Evolutionary conservation across 2,329 filamentous ascomycete species (phyloP).

Genomic region (Dothideomycetes sp.): DNA sequence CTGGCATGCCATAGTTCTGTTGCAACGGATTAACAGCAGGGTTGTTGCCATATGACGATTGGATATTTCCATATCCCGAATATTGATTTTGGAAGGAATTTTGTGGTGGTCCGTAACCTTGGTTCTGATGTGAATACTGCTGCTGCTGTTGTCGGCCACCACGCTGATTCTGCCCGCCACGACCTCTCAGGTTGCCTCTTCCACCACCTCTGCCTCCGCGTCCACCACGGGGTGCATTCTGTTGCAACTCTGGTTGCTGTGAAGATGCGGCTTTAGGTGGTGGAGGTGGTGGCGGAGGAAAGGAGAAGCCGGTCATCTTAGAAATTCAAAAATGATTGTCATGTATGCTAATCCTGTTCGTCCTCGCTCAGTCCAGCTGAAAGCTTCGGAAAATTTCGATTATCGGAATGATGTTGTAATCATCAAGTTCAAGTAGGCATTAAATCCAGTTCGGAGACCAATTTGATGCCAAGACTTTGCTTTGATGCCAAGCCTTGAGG

Average conservation of each 20-base stretch:
- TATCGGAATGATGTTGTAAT: background rate
- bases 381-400: background rate
- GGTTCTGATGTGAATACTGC: background rate
- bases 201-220: slow-evolving; percentile 22
- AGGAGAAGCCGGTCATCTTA: slow-evolving; percentile 25
- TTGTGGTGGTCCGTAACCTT: background rate
- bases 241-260: slow-evolving; percentile 9
- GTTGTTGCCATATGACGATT: background rate
- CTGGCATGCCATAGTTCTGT: slow-evolving; percentile 11
- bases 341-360: background rate
- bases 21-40: background rate
- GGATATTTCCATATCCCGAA: background rate
- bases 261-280: slow-evolving; percentile 18
- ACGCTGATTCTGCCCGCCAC: slow-evolving; percentile 6
- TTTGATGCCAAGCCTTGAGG: background rate
- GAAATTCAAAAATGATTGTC: background rate
- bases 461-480: background rate
- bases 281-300: slow-evolving; percentile 38
- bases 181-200: slow-evolving; percentile 13
- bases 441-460: background rate
- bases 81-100: background rate
- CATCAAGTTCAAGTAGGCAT: background rate
- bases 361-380: background rate
- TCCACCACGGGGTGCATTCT: slow-evolving; percentile 17
- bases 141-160: slow-evolving; percentile 1